These are phyloP conservation scores for Carex parvula DNA, from an alignment of 176 grass and related monocot genomes.

Conservation along the genomic window DNA sequence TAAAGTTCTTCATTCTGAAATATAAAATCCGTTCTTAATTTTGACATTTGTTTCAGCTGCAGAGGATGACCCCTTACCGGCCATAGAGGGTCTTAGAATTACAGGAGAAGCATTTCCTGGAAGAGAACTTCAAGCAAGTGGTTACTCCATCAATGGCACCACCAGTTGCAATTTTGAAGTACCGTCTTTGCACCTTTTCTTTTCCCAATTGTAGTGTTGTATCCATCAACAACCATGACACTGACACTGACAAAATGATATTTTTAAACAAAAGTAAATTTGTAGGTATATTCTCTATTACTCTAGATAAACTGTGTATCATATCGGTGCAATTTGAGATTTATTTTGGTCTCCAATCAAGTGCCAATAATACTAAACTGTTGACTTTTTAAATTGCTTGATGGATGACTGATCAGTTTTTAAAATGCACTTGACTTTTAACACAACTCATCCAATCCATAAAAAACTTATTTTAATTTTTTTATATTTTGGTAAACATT, in stretches of 20 bases:
- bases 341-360: neutral
- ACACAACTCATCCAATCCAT: neutral
- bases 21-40: neutral
- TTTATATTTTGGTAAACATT: neutral
- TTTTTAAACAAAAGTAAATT: neutral
- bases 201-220: neutral
- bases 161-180: constrained; percentile 99
- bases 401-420: neutral
- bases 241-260: neutral
- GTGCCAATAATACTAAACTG: neutral
- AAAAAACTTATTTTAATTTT: neutral
- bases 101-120: constrained; percentile 91
- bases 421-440: neutral
- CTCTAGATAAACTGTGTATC: neutral
- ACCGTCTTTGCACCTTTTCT: neutral
- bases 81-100: constrained; percentile 81
- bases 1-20: constrained; percentile 17
- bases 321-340: neutral
- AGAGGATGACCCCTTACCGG: constrained; percentile 87
- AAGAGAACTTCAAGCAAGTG: constrained; percentile 90
- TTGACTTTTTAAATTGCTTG: neutral
- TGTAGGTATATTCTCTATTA: neutral
- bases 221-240: neutral
- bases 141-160: constrained; percentile 81
- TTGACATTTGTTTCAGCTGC: constrained; percentile 37